These are phyloP conservation scores for Myxozyma geophila DNA, from an alignment of 805 yeast genomes.

Conservation along the genomic window DNA sequence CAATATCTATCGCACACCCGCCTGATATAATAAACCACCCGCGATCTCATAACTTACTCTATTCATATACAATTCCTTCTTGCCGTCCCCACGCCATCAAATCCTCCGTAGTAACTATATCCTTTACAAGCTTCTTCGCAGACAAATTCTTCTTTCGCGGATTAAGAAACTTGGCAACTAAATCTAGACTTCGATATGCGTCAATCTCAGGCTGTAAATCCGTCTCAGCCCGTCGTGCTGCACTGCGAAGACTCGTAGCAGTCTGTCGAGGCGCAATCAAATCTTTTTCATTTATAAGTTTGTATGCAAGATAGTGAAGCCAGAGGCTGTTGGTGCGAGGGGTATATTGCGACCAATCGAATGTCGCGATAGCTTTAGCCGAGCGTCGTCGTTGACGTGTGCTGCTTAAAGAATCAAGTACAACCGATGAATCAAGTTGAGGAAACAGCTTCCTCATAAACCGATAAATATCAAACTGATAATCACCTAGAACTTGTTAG, in stretches of 20 bases:
- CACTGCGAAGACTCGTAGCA: background rate
- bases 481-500: slow-evolving; percentile 51
- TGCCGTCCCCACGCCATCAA: slow-evolving; percentile 22
- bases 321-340: slow-evolving; percentile 63
- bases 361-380: slow-evolving; percentile 22
- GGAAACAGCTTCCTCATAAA: slow-evolving; percentile 49
- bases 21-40: background rate
- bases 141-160: slow-evolving; percentile 30
- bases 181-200: slow-evolving; percentile 28
- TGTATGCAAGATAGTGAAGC: slow-evolving; percentile 65
- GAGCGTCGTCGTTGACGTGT: slow-evolving; percentile 49
- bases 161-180: slow-evolving; percentile 22
- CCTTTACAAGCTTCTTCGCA: slow-evolving; percentile 4
- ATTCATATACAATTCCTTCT: slow-evolving; percentile 21
- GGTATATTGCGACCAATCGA: slow-evolving; percentile 55
- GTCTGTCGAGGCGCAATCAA: slow-evolving; percentile 30
- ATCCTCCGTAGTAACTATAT: slow-evolving; percentile 19
- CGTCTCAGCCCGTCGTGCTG: background rate
- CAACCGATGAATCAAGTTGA: slow-evolving; percentile 6
- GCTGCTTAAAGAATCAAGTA: slow-evolving; percentile 46
- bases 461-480: slow-evolving; percentile 65
- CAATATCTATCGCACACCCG: no score
- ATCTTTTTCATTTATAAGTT: slow-evolving; percentile 52
- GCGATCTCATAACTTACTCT: background rate
- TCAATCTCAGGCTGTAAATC: slow-evolving; percentile 20